Conservation (phyloP, 2,329 filamentous ascomycete genomes). For the Arthrinium puccinioides region DNA sequence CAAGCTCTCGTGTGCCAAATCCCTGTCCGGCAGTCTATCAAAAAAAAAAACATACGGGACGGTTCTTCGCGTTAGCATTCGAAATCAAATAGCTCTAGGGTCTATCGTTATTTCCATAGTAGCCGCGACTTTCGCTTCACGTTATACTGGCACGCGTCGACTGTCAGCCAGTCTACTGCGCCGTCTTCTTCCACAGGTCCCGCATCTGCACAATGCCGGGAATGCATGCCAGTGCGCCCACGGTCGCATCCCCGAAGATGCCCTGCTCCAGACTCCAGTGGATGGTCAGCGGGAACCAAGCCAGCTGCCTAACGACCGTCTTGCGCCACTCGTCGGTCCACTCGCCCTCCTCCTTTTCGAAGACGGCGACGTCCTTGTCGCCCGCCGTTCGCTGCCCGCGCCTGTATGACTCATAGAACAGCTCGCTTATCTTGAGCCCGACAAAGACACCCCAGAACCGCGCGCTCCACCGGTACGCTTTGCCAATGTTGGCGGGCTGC, state of each 20-base stretch:
- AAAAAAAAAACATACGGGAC: too few species aligned
- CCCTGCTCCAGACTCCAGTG: conserved; percentile 75
- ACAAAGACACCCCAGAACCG: conserved; percentile 78
- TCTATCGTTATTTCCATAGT: too few species aligned
- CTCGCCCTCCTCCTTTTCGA: conserved; percentile 24
- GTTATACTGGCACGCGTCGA: too few species aligned
- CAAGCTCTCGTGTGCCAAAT: too few species aligned
- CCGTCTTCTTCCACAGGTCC: conserved; percentile 23
- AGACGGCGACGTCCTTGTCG: conserved; percentile 28
- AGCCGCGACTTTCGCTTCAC: too few species aligned
- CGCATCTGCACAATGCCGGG: conserved; percentile 22
- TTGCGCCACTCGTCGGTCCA: conserved; percentile 53
- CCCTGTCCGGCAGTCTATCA: too few species aligned
- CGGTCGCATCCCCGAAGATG: conserved; percentile 47
- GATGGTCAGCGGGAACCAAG: conserved; percentile 75
- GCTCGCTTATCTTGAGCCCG: conserved; percentile 63
- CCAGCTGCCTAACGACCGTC: conserved; percentile 60
- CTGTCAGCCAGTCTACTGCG: conserved; percentile 17
- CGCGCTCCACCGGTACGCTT: conserved; percentile 64
- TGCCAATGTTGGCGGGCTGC: conserved; percentile 46
- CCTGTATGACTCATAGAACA: conserved; percentile 43
- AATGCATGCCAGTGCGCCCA: conserved; percentile 49
- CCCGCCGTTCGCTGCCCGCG: conserved; percentile 25
- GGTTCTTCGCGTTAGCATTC: too few species aligned
- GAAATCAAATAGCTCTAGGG: too few species aligned